Percentiles rank a stretch among this genome's conserved stretches.
Evolutionary conservation across 306 rosid species (phyloP).

Genomic region (Canavalia gladiata): DNA sequence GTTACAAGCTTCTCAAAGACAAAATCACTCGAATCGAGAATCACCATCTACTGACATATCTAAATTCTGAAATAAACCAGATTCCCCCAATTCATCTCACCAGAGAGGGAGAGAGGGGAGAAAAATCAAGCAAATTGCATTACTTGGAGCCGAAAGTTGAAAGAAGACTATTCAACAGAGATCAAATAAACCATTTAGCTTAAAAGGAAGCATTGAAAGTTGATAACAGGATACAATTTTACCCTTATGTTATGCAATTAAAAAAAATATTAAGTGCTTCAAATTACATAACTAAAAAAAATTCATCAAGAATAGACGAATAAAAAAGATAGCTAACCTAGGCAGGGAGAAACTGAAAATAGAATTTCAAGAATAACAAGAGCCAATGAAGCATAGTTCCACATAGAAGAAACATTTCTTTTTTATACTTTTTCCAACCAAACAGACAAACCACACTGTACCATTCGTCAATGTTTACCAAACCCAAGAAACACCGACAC

Average conservation of each 20-base stretch:
- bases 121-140: conserved; percentile 40
- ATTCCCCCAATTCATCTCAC: conserved; percentile 27
- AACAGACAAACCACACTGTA: conserved; percentile 37
- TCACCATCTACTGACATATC: not conserved
- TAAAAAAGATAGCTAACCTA: conserved; percentile 18
- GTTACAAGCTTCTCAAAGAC: conserved; percentile 22
- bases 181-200: conserved; percentile 34
- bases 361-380: conserved; percentile 8
- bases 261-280: not conserved
- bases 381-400: no score
- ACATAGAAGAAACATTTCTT: not conserved
- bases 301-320: conserved; percentile 1
- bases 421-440: conserved; percentile 15
- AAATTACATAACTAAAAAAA: conserved; percentile 25
- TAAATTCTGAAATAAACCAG: not conserved
- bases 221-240: not conserved
- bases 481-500: conserved; percentile 56
- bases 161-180: conserved; percentile 39
- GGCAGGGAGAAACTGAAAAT: conserved; percentile 15
- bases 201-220: conserved; percentile 25
- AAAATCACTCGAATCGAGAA: conserved; percentile 19
- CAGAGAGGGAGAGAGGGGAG: not conserved
- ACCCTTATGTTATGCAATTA: not conserved
- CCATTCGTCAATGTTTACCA: conserved; percentile 14
- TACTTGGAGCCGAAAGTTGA: conserved; percentile 32